Evolutionary conservation across 140 eudicot species (phyloP).

Genomic region (Cichorium intybus): DNA sequence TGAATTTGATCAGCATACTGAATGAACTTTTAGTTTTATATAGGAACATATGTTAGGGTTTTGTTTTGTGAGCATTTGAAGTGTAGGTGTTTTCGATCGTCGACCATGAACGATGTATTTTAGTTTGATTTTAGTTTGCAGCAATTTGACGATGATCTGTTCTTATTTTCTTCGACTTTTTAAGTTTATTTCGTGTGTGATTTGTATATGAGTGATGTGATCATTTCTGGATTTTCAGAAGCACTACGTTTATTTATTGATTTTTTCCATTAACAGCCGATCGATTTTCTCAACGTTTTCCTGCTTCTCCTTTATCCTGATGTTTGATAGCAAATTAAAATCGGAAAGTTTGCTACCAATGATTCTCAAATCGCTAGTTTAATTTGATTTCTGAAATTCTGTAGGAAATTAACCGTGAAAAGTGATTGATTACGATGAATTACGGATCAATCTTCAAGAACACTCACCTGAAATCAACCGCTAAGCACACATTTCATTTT

Average conservation of each 20-base stretch:
- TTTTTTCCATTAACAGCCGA: too few species aligned
- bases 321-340: not conserved
- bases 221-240: too few species aligned
- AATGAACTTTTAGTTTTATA: not conserved
- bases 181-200: not conserved
- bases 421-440: conserved; percentile 11
- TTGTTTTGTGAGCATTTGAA: not conserved
- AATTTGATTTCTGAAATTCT: not conserved
- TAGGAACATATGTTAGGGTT: not conserved
- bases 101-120: not conserved
- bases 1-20: not conserved
- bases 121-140: not conserved
- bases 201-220: too few species aligned
- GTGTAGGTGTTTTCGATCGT: not conserved
- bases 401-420: not conserved
- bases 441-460: conserved; percentile 1
- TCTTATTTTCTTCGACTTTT: not conserved
- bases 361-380: not conserved
- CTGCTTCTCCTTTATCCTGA: not conserved
- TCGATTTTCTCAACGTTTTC: not conserved
- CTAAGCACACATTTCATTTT: conserved; percentile 17
- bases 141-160: not conserved
- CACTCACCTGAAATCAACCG: conserved; percentile 4
- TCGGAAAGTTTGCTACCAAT: not conserved
- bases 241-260: too few species aligned